A percentile compares a stretch with the other conserved stretches of the same genome.
phyloP scores from a whole-genome alignment of 306 rosid species.

The Clitoria ternatea region DNA sequence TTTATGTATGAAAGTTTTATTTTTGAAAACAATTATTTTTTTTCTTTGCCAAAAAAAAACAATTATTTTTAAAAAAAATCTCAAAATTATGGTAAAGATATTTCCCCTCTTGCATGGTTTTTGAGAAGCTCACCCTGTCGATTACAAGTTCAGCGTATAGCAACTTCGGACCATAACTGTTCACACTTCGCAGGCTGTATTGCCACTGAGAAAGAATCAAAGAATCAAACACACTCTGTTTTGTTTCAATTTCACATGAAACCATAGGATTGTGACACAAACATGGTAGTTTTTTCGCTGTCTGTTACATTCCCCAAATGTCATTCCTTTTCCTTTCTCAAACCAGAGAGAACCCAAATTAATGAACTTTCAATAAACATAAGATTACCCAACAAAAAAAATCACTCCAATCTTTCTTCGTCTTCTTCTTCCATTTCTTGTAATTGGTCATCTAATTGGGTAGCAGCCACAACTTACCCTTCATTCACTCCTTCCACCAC shows the following conservation, averaged over 20 bases:
- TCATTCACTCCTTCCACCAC: constrained; percentile 33
- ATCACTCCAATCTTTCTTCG: constrained; percentile 23
- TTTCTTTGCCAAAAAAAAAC: too few relatives aligned
- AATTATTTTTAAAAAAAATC: too few relatives aligned
- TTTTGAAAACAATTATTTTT: too few relatives aligned
- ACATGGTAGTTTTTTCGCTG: constrained; percentile 48
- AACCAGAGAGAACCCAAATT: constrained; percentile 30
- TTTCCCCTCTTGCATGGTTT: background rate
- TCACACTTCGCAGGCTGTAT: background rate
- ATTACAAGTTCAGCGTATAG: background rate
- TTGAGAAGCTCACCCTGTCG: background rate
- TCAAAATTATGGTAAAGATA: too few relatives aligned
- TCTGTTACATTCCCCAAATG: constrained; percentile 28
- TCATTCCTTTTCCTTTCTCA: constrained; percentile 27
- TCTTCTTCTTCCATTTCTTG: constrained; percentile 30
- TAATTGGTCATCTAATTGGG: constrained; percentile 11
- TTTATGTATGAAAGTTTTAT: too few relatives aligned
- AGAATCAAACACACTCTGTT: background rate
- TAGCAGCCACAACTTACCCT: constrained; percentile 36
- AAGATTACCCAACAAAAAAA: constrained; percentile 27
- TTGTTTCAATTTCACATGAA: background rate
- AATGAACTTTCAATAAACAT: constrained; percentile 26
- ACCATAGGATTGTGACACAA: background rate
- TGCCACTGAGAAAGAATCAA: background rate
- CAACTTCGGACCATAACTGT: background rate